These are phyloP conservation scores for Darksidea phi DNA, from an alignment of 495 filamentous ascomycete species.

Conservation along the genomic window DNA sequence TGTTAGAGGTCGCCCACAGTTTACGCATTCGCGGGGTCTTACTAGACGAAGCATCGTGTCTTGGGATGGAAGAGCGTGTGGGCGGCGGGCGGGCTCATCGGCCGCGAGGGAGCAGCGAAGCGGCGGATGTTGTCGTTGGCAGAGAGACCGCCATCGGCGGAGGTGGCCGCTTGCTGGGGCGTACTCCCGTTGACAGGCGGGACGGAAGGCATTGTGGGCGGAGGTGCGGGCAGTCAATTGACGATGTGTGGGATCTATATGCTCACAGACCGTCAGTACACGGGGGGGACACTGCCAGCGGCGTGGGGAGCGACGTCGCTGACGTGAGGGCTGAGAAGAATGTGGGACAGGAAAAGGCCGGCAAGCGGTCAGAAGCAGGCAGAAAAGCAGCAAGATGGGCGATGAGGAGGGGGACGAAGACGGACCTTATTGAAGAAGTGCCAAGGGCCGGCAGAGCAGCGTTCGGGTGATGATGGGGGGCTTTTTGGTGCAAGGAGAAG, in stretches of 20 bases:
- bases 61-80: constrained; percentile 97
- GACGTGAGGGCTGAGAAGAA: constrained; percentile 28
- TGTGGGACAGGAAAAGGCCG: constrained; percentile 1
- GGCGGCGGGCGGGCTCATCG: constrained; percentile 76
- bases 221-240: constrained; percentile 40
- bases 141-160: constrained; percentile 51
- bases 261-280: background rate
- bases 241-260: constrained; percentile 7
- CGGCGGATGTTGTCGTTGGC: constrained; percentile 98
- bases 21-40: constrained; percentile 42
- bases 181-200: constrained; percentile 33
- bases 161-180: constrained; percentile 16
- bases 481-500: constrained; percentile 14
- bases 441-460: constrained; percentile 1
- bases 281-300: background rate
- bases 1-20: constrained; percentile 22
- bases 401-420: constrained; percentile 2
- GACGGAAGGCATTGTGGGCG: constrained; percentile 45
- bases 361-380: background rate
- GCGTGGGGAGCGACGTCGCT: constrained; percentile 5
- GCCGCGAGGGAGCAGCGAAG: constrained; percentile 89
- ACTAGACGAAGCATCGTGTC: constrained; percentile 99
- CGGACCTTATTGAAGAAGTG: constrained; percentile 13
- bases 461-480: constrained; percentile 1
- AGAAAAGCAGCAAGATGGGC: background rate